Conservation (phyloP, 306 rosid species). For the Lotus japonicus region DNA sequence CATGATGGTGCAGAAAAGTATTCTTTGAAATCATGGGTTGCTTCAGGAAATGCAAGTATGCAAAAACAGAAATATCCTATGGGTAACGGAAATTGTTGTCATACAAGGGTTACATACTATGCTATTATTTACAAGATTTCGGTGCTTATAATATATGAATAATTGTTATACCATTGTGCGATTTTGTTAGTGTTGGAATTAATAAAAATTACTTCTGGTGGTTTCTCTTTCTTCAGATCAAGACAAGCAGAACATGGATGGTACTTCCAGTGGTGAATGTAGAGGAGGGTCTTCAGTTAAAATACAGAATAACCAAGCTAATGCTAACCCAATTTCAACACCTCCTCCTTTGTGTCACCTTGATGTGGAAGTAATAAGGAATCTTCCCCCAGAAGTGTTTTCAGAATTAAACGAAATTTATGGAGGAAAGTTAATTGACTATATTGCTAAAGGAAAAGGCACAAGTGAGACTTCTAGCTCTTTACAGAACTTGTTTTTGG, state of each 20-base stretch:
- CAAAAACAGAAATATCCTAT: conserved; percentile 30
- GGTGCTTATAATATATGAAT: background rate
- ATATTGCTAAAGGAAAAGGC: conserved; percentile 42
- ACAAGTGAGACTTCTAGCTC: conserved; percentile 29
- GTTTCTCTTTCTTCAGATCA: conserved; percentile 37
- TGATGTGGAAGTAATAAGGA: conserved; percentile 70
- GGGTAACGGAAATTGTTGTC: conserved; percentile 26
- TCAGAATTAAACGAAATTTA: conserved; percentile 71
- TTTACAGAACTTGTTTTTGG: conserved; percentile 10
- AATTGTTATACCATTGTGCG: background rate
- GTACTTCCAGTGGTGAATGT: conserved; percentile 16
- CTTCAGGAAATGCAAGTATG: conserved; percentile 44
- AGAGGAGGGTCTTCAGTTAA: conserved; percentile 34
- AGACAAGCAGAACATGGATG: conserved; percentile 28
- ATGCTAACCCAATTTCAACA: conserved; percentile 29
- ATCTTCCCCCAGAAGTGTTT: conserved; percentile 81
- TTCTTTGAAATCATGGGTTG: conserved; percentile 67
- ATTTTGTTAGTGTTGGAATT: conserved; percentile 12
- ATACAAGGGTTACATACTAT: background rate
- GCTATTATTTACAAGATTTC: background rate
- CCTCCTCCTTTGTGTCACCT: conserved; percentile 73
- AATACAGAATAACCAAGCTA: conserved; percentile 34
- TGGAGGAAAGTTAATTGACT: conserved; percentile 66
- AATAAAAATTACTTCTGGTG: background rate
- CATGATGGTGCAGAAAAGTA: conserved; percentile 45